phyloP scores from a whole-genome alignment of 164 flowering plant species.

The Liquidambar formosana region DNA sequence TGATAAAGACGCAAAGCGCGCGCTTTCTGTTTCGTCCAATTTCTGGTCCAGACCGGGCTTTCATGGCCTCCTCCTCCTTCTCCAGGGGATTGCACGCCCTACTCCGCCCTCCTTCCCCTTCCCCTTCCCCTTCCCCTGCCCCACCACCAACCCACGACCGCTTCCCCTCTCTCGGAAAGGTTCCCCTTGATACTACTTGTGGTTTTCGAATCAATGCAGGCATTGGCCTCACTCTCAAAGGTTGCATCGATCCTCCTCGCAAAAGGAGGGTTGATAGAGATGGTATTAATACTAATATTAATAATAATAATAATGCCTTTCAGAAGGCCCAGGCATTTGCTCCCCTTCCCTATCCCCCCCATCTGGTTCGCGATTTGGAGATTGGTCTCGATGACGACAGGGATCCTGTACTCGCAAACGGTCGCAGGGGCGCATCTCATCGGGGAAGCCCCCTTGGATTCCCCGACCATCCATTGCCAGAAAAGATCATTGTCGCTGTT shows the following conservation, averaged over 20 bases:
- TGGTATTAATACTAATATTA: too few relatives aligned
- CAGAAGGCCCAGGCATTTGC: conserved; percentile 29
- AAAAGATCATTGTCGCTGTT: conserved; percentile 75
- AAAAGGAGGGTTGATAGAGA: conserved; percentile 5
- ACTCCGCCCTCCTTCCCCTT: too few relatives aligned
- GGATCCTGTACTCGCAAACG: conserved; percentile 14
- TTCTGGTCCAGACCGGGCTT: conserved; percentile 15
- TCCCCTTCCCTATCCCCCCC: conserved; percentile 30
- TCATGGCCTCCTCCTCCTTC: conserved; percentile 24
- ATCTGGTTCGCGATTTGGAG: conserved; percentile 33
- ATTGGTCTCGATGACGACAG: conserved; percentile 21
- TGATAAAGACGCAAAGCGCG: conserved; percentile 33
- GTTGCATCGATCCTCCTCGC: conserved; percentile 28
- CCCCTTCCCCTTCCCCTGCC: too few relatives aligned
- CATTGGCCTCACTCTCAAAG: conserved; percentile 21
- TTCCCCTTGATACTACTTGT: background rate
- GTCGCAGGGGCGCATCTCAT: conserved; percentile 19
- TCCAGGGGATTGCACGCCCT: background rate
- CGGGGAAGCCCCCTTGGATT: conserved; percentile 41
- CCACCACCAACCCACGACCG: conserved; percentile 1
- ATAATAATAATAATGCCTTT: conserved; percentile 11
- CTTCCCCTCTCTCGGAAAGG: conserved; percentile 1
- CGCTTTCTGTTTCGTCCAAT: conserved; percentile 8
- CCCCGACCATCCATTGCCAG: conserved; percentile 25
- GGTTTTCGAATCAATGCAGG: background rate